phyloP scores from a whole-genome alignment of 1,284 basidiomycete genomes.

The Puccinia triticina region DNA sequence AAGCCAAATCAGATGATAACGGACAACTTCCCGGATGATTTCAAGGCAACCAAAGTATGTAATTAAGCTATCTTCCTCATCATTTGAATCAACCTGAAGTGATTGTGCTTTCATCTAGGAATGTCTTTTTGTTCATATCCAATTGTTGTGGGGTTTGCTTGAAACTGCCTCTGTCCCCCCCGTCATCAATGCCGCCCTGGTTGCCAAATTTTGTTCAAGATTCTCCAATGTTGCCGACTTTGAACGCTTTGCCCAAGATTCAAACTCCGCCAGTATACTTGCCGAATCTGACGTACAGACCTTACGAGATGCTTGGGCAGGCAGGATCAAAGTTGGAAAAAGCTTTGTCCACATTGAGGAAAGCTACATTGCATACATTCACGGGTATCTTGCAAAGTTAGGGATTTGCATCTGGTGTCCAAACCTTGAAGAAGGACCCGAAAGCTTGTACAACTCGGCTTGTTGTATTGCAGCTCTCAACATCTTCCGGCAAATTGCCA shows the following conservation, averaged over 20 bases:
- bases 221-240: not conserved
- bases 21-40: not conserved
- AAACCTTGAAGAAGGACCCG: constrained; percentile 13
- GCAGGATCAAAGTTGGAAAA: not conserved
- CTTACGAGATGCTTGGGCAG: not conserved
- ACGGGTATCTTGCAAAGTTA: constrained; percentile 3
- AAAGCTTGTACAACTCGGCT: constrained; percentile 20
- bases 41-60: not conserved
- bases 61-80: not conserved
- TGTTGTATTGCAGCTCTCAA: constrained; percentile 9
- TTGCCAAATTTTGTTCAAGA: not conserved
- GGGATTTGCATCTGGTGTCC: constrained; percentile 38
- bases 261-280: not conserved
- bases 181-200: not conserved
- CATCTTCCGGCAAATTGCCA: constrained; percentile 4
- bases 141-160: not conserved
- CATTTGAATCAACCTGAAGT: not conserved
- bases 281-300: not conserved
- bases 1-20: not conserved
- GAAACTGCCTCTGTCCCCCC: not conserved
- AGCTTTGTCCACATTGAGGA: constrained; percentile 17
- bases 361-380: not conserved
- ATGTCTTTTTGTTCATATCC: not conserved
- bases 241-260: not conserved
- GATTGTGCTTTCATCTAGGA: not conserved